phyloP scores from a whole-genome alignment of 345 rosid genomes.

The Excoecaria cochinchinensis region DNA sequence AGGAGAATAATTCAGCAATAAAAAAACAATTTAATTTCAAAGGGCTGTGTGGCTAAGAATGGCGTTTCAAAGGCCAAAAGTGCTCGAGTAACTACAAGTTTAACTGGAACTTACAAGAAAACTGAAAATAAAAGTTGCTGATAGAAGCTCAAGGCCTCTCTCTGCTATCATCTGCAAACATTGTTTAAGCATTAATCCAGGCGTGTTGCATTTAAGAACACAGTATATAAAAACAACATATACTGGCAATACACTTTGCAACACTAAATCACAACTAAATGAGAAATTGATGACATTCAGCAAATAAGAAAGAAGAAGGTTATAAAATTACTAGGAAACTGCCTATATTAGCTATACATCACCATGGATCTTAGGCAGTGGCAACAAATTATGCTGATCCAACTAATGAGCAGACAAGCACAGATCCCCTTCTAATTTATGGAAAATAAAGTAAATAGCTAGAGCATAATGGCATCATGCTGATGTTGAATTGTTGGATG shows the following conservation, averaged over 20 bases:
- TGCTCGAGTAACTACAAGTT: neutral
- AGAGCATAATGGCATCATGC: neutral
- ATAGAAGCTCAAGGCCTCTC: conserved; percentile 79
- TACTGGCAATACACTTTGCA: neutral
- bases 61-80: neutral
- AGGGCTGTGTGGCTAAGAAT: neutral
- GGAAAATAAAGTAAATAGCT: neutral
- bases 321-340: neutral
- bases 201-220: neutral
- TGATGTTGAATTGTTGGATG: neutral
- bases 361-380: neutral
- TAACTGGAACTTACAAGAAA: conserved; percentile 52
- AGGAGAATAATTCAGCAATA: neutral
- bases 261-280: neutral
- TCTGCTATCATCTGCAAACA: conserved; percentile 67
- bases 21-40: neutral
- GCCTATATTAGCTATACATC: neutral
- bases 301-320: neutral
- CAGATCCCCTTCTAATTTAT: neutral
- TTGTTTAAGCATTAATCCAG: neutral
- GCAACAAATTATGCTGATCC: neutral
- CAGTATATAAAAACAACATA: neutral
- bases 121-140: conserved; percentile 70
- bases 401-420: neutral
- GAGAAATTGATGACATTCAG: neutral